Base-by-base conservation (phyloP, 1,284 basidiomycete genomes). In the Rhodotorula sp. region DNA sequence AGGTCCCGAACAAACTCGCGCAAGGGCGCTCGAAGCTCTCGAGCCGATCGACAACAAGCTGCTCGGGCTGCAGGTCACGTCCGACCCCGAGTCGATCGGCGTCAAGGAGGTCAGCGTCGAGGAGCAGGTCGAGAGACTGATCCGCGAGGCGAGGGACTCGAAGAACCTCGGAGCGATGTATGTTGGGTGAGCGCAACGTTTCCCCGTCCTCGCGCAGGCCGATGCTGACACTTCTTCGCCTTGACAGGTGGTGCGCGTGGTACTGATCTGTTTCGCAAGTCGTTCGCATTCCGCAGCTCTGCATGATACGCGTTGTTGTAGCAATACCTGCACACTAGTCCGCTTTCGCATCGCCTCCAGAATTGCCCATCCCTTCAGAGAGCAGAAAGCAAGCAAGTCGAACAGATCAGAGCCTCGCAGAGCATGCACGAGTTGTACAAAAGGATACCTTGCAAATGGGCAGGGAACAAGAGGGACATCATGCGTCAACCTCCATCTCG, bases 111-210 rank as follows among this genome's bases (percentile, higher is more conserved):
- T 89, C 51, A 87, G 89, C 34, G 90, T 90, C 26, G 88, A 87
- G 67, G 93, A 91, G 80, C 84, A 96, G 62, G 94, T 96, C 64
- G 91, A 96, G 78, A 85, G 88, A 76, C 83, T 97, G 65, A 94
- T 97, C 69, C 88, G 91, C 76, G 90, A 95, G 79, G 90, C 94
- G 18, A 90, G 86, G 6, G 87, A 89, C 79, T 77, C 82, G 4
- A 79, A 78, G 15, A 92, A 94, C 77, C 80, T 98, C 80, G 92
- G 88, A 81, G 71, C 79, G 46, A 83, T 83, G 82, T 82, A 82
- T 73, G 76, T 87, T 59, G 93, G 92, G 15, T 44, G 40, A 44
- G 40, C 16, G 57, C 26, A 60, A 53, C 2, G n/a, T 31, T 47
- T 40, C 40, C n/a, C 20, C 5, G 4, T n/a, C 4, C 15, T 10